Conservation (phyloP, 2,329 filamentous ascomycete genomes). For the Neofusicoccum umdonicola region DNA sequence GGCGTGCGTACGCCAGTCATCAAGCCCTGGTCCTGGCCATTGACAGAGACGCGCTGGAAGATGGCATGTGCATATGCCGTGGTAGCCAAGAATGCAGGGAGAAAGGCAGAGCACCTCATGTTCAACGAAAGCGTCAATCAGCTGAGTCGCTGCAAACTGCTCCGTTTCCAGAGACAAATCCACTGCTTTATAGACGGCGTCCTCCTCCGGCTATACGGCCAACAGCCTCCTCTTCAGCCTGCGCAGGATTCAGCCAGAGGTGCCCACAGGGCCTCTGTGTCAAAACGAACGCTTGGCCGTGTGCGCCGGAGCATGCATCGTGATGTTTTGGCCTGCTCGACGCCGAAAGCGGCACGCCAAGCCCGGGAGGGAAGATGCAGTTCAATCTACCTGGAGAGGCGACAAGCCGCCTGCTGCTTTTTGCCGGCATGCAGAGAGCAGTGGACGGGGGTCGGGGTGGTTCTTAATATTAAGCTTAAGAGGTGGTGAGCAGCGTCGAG, state of each 20-base stretch:
- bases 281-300: background rate
- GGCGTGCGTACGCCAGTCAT: slow-evolving; percentile 52
- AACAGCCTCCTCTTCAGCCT: background rate
- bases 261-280: background rate
- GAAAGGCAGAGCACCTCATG: slow-evolving; percentile 22
- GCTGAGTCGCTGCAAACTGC: background rate
- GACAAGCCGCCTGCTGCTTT: background rate
- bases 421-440: background rate
- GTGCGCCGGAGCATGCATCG: background rate
- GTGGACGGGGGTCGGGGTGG: background rate
- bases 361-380: background rate
- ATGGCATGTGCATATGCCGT: slow-evolving; percentile 42
- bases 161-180: background rate
- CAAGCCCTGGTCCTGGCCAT: slow-evolving; percentile 50
- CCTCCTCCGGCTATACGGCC: background rate
- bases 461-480: slow-evolving; percentile 15
- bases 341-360: background rate
- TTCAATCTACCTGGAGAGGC: background rate
- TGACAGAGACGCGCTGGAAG: slow-evolving; percentile 49
- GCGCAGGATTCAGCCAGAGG: background rate
- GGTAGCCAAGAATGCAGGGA: slow-evolving; percentile 25
- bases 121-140: background rate
- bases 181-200: background rate
- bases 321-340: background rate
- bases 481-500: background rate